These are phyloP conservation scores for Cyclotella cryptica DNA, from an alignment of 108 stramenopile genomes.

Conservation along the genomic window DNA sequence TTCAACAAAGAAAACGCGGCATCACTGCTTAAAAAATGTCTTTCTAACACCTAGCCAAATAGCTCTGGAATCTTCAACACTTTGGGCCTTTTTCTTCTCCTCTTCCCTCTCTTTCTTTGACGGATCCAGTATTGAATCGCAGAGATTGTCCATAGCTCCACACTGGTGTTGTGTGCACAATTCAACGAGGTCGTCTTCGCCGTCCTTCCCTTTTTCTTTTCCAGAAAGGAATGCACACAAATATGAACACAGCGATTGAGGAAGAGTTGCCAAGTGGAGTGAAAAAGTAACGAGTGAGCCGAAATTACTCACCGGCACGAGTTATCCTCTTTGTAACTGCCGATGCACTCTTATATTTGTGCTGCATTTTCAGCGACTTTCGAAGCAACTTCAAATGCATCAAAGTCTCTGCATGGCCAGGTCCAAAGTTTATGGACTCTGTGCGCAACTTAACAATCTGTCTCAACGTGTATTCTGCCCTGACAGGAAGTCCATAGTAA, in stretches of 20 bases:
- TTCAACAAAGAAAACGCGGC: too few species aligned
- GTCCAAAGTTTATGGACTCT: slow-evolving; percentile 33
- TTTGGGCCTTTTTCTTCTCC: slow-evolving; percentile 27
- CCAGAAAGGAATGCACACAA: background rate
- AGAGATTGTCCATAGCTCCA: slow-evolving; percentile 27
- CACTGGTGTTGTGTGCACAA: slow-evolving; percentile 36
- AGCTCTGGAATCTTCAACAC: slow-evolving; percentile 36
- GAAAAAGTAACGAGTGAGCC: background rate
- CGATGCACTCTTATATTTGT: slow-evolving; percentile 40
- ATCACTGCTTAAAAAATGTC: slow-evolving; percentile 16
- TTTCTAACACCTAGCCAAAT: slow-evolving; percentile 31
- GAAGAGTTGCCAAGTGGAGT: too few species aligned
- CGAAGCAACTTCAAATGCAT: slow-evolving; percentile 26
- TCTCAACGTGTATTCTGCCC: slow-evolving; percentile 35
- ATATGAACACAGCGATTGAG: background rate
- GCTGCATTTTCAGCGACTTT: slow-evolving; percentile 37
- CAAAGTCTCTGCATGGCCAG: slow-evolving; percentile 40
- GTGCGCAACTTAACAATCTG: slow-evolving; percentile 41
- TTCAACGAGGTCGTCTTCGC: slow-evolving; percentile 14
- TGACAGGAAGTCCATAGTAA: slow-evolving; percentile 20
- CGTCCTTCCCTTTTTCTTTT: slow-evolving; percentile 4
- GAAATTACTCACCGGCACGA: slow-evolving; percentile 6
- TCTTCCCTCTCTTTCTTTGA: slow-evolving; percentile 31
- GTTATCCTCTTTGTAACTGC: slow-evolving; percentile 17
- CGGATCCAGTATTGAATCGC: slow-evolving; percentile 41